These are phyloP conservation scores for Chrysanthemum lavandulifolium DNA, from an alignment of 129 eudicot genomes.

Conservation along the genomic window DNA sequence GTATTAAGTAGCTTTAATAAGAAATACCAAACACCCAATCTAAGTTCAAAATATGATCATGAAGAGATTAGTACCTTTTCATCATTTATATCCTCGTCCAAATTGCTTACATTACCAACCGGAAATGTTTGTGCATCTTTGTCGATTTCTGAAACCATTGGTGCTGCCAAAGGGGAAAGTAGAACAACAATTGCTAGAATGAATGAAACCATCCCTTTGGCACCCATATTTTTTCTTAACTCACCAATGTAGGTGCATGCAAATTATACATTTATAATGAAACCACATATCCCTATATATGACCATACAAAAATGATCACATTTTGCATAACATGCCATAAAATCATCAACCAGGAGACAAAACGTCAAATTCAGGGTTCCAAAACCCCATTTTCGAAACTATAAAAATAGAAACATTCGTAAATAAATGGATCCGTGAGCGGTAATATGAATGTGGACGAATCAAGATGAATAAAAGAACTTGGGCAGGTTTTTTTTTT, in stretches of 20 bases:
- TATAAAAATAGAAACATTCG: background rate
- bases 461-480: background rate
- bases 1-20: background rate
- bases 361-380: background rate
- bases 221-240: conserved; percentile 40
- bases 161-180: conserved; percentile 43
- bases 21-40: background rate
- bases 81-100: conserved; percentile 35
- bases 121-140: conserved; percentile 24
- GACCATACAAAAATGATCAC: background rate
- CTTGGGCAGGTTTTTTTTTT: too few relatives aligned
- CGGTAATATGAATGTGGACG: background rate
- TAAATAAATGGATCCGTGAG: background rate
- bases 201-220: conserved; percentile 38
- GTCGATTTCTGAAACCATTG: conserved; percentile 37
- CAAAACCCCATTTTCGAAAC: background rate
- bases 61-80: conserved; percentile 50
- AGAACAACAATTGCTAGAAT: conserved; percentile 40
- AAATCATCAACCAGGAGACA: background rate
- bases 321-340: background rate
- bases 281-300: too few relatives aligned
- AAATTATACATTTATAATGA: too few relatives aligned
- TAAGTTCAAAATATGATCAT: conserved; percentile 20
- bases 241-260: conserved; percentile 33
- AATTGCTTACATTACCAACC: conserved; percentile 33